These are phyloP conservation scores for Hyaloscypha hepaticicola DNA, from an alignment of 495 filamentous ascomycete species.

Conservation along the genomic window DNA sequence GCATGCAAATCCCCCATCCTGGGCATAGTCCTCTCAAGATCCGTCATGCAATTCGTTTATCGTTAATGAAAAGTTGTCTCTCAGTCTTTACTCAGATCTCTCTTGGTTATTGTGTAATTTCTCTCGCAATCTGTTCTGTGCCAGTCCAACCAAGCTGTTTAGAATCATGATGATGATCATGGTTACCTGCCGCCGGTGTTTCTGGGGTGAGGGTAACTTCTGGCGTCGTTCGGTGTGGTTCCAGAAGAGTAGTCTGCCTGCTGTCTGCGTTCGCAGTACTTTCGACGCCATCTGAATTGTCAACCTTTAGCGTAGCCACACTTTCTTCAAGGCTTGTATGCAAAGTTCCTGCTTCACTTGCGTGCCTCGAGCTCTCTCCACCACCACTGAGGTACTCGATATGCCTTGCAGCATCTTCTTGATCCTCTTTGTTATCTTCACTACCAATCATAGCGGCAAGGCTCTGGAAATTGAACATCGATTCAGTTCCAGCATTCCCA, in stretches of 20 bases:
- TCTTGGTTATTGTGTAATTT: slow-evolving; percentile 27
- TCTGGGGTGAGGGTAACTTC: slow-evolving; percentile 30
- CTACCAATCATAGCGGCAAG: slow-evolving; percentile 80
- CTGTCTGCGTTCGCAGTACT: background rate
- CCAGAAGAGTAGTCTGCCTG: slow-evolving; percentile 16
- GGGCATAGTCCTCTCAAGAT: background rate
- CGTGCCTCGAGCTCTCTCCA: slow-evolving; percentile 14
- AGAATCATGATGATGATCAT: slow-evolving; percentile 16
- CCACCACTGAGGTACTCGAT: slow-evolving; percentile 39
- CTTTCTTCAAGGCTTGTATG: slow-evolving; percentile 25
- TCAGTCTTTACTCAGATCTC: background rate
- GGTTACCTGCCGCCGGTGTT: slow-evolving; percentile 25
- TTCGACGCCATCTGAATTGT: background rate
- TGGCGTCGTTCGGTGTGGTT: slow-evolving; percentile 22
- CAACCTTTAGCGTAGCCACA: slow-evolving; percentile 26
- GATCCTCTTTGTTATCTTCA: slow-evolving; percentile 50
- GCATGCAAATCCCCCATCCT: slow-evolving; percentile 2
- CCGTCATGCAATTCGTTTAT: slow-evolving; percentile 4
- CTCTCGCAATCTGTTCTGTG: slow-evolving; percentile 10
- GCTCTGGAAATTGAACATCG: slow-evolving; percentile 90
- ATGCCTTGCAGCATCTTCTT: slow-evolving; percentile 35
- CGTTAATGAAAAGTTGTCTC: background rate
- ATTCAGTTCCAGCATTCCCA: slow-evolving; percentile 54
- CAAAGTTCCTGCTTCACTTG: background rate
- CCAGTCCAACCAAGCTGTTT: slow-evolving; percentile 28